Evolutionary conservation across 1,139 yeast genomes (phyloP).

Genomic region (Debaryomycetaceae sp.): DNA sequence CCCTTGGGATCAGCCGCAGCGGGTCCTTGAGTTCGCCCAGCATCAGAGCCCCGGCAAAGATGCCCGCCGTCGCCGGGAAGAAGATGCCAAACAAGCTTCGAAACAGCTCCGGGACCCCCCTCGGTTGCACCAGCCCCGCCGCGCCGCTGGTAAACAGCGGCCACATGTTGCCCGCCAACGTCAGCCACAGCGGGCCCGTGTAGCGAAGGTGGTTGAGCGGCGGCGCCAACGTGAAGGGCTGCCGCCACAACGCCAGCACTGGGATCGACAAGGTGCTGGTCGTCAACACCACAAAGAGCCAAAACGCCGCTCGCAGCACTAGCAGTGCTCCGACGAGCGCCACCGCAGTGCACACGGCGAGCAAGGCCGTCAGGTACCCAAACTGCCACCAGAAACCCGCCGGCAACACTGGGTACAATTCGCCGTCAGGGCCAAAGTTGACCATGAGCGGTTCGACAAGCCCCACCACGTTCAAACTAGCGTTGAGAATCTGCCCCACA

Average conservation of each 20-base stretch:
- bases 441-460: constrained; percentile 68
- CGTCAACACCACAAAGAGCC: constrained; percentile 64
- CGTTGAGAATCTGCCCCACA: constrained; percentile 70
- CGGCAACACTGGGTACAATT: constrained; percentile 43
- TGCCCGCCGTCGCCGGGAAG: constrained; percentile 98
- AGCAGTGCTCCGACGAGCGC: constrained; percentile 80
- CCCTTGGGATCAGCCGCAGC: constrained; percentile 82
- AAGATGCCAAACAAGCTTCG: constrained; percentile 87
- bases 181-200: constrained; percentile 70
- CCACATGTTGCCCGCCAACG: constrained; percentile 58
- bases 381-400: constrained; percentile 58
- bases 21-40: constrained; percentile 90
- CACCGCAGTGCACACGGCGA: constrained; percentile 69
- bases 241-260: constrained; percentile 60
- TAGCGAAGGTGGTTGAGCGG: constrained; percentile 49
- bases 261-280: constrained; percentile 82
- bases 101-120: constrained; percentile 61
- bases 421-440: constrained; percentile 65
- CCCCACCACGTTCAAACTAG: constrained; percentile 78
- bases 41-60: constrained; percentile 98
- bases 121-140: constrained; percentile 73
- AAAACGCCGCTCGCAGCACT: constrained; percentile 80
- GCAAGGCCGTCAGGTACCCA: constrained; percentile 58
- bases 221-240: constrained; percentile 44
- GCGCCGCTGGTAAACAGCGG: constrained; percentile 88